Base-by-base conservation (phyloP, 352 stramenopile genomes). In the Globisporangium radiosum region DNA sequence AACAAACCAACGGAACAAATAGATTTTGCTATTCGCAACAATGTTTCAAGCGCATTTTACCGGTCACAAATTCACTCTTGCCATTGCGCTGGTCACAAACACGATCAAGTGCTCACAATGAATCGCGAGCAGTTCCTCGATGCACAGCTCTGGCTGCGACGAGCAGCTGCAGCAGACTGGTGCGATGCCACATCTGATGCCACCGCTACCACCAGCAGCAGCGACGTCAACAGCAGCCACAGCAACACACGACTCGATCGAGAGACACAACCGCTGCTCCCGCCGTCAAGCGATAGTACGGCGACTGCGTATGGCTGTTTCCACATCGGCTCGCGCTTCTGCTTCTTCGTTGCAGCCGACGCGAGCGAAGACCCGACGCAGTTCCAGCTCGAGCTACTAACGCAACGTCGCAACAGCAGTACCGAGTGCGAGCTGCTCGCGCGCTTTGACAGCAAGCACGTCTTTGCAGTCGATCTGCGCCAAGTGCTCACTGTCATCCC, bases 351-450 rank as follows among this genome's bases (percentile, higher is more conserved):
- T 4, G 14, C 59, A 1, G 43, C 25, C 6, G 47, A 68, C 14
- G 53, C 33, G 1, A 50, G 52, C 7, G 65, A 78, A 43, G 72
- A 81, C 48, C 62, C 70, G 52, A 75, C 72, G 7, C 59, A 78
- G 42, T 40, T 78, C 14, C 42, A 59, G 49, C 54, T 78, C 9
- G 68, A 81, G 51, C 13, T 78, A 1, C 25, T 45, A 38, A 33
- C 51, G n/a, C 44, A n/a, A 15, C 48, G 36, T 10, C 42, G 36
- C 13, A 37, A 11, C 43, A 15, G 37, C 8, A 40, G 19, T 14
- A 40, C 5, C 5, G 33, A 17, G 4, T 42, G 5, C 4, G 40
- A 51, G 10, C 13, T 77, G 43, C 40, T 73, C 15, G 54, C 70
- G 11, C 64, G 72, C 7, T 76, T 81, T 44, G 70, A 74, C 13